phyloP scores from a whole-genome alignment of 306 rosid species.

The Echinosophora koreensis region DNA sequence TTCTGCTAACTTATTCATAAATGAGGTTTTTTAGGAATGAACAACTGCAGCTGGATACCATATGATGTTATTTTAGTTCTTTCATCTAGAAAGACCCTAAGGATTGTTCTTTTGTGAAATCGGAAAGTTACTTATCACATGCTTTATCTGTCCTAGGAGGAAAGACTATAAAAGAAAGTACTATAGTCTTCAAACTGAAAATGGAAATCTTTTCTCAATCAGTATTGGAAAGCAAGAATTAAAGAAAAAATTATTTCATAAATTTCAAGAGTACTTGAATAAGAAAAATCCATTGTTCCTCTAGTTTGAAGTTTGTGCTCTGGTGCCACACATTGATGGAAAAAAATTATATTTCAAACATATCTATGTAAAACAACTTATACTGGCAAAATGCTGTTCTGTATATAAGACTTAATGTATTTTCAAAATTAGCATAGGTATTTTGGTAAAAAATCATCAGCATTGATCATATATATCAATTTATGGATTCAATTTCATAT shows the following conservation, averaged over 20 bases:
- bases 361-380: no score
- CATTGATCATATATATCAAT: neutral
- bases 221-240: no score
- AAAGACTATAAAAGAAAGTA: neutral
- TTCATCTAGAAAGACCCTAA: neutral
- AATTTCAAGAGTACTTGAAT: neutral
- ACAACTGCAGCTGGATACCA: neutral
- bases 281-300: neutral
- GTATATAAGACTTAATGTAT: neutral
- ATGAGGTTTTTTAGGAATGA: neutral
- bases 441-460: neutral
- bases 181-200: slow-evolving; percentile 10
- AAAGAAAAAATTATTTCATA: neutral
- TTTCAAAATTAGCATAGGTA: no score
- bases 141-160: neutral
- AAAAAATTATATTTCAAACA: no score
- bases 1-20: neutral
- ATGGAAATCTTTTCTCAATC: neutral
- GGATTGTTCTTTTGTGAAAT: neutral
- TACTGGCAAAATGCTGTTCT: neutral
- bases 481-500: slow-evolving; percentile 14
- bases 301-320: slow-evolving; percentile 1
- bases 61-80: neutral
- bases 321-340: no score
- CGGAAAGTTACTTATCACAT: neutral